A percentile compares a stretch with the other conserved stretches of the same genome.
Conservation (phyloP, 768 basidiomycete species). For the Chlorophyllum brunneum region DNA sequence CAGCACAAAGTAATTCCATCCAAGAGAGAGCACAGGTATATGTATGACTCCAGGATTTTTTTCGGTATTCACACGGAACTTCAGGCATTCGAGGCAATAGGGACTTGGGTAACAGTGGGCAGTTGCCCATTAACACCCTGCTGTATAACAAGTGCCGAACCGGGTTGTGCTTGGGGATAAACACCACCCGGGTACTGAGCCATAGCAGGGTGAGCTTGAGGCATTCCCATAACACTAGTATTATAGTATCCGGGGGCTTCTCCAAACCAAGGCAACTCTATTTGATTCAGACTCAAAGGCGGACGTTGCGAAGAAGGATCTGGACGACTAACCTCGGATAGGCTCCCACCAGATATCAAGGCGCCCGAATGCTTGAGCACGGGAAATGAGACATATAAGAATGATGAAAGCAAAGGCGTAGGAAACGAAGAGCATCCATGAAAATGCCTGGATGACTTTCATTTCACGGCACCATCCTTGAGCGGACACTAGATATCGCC, state of each 20-base stretch:
- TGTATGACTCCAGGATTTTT: not conserved
- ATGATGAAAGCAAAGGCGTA: slow-evolving; percentile 47
- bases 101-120: slow-evolving; percentile 56
- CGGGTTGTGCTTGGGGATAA: slow-evolving; percentile 33
- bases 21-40: not conserved
- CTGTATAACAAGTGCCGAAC: slow-evolving; percentile 66
- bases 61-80: too few species aligned
- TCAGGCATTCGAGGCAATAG: slow-evolving; percentile 3
- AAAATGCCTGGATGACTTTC: slow-evolving; percentile 76
- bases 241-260: slow-evolving; percentile 65
- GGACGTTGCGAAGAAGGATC: not conserved
- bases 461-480: slow-evolving; percentile 70
- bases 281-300: not conserved
- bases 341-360: slow-evolving; percentile 56
- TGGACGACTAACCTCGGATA: slow-evolving; percentile 37
- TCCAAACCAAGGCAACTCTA: slow-evolving; percentile 74
- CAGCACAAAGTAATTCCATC: not conserved
- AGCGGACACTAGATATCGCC: slow-evolving; percentile 40
- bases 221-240: slow-evolving; percentile 26
- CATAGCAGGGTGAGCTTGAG: slow-evolving; percentile 26
- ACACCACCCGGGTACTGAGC: slow-evolving; percentile 25
- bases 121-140: slow-evolving; percentile 58
- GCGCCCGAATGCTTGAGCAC: slow-evolving; percentile 51
- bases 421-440: slow-evolving; percentile 64
- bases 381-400: slow-evolving; percentile 51